Conservation (phyloP, 108 stramenopile species). For the Cyclotella atomus region DNA sequence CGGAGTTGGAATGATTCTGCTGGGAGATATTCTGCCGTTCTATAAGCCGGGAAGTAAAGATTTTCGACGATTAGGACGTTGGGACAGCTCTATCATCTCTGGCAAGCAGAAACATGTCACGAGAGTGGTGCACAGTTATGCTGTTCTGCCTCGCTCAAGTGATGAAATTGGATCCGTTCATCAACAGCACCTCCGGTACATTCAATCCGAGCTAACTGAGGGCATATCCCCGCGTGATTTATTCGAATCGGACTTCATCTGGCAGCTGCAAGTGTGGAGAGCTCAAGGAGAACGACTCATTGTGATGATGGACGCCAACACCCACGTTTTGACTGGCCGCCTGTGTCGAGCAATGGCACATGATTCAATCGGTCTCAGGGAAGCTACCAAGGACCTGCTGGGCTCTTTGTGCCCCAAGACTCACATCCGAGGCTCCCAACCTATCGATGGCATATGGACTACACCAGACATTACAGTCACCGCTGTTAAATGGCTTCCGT, state of each 20-base stretch:
- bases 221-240: neutral
- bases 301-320: conserved; percentile 2
- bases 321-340: neutral
- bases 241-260: neutral
- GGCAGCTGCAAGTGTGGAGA: conserved; percentile 2
- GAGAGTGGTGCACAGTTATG: neutral
- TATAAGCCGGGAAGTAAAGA: neutral
- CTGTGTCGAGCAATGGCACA: neutral
- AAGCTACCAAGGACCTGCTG: neutral
- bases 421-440: neutral
- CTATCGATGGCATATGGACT: conserved; percentile 1
- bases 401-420: neutral
- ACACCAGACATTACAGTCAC: conserved; percentile 8
- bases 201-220: neutral
- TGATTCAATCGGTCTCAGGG: neutral
- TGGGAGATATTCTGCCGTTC: neutral
- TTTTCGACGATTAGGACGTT: neutral
- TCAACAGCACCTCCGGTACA: conserved; percentile 1
- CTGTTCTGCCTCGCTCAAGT: neutral
- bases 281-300: neutral
- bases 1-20: neutral
- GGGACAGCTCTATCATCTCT: neutral
- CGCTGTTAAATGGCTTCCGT: neutral
- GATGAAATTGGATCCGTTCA: neutral
- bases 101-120: neutral